Evolutionary conservation across 805 yeast genomes (phyloP), one percentile per base, ranked within the genome.

Genomic region (Metschnikowia peoriensis): DNA sequence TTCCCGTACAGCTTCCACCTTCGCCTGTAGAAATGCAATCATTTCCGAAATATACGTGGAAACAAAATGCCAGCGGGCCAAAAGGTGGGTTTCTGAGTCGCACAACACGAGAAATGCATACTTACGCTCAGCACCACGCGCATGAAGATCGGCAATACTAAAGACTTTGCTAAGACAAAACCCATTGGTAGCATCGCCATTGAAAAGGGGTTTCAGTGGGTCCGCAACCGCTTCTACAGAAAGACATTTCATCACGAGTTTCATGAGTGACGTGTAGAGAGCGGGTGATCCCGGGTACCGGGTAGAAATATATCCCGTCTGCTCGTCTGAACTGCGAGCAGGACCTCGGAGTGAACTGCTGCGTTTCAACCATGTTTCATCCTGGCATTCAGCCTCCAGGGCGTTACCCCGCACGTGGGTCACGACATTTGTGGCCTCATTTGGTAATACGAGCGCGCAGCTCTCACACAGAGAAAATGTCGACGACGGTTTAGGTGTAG

Each of bases 111-210:
- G 75, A 16, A 85, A 64, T 0, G 86, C 75, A 59, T 85, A 87
- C 48, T 87, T 78, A 52, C 93, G 70, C 63, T 87, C 91, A 1
- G 86, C 81, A 1, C 93, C 93, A 51, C 93, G 72, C 0, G 93
- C 91, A 45, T 82, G 80, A 11, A 75, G 68, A 64, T 87, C 93
- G 40, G 74, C 72, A 32, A 86, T 65, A 62, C 85, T 85, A 70
- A 87, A 85, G 4, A 84, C 77, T 51, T 80, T 72, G 12, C 80
- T 76, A 7, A 86, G 66, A 29, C 89, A 82, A 56, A 79, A 78
- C 0, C 92, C 92, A 52, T 81, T 75, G 4, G 70, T 61, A 11
- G 79, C 78, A 59, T 86, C 90, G 4, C 88, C 89, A 60, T 80
- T 83, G 56, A 81, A 80, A 60, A 85, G 68, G 0, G 91, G 89